Evolutionary conservation across 1,284 basidiomycete genomes (phyloP).

Genomic region (Hemileia vastatrix): DNA sequence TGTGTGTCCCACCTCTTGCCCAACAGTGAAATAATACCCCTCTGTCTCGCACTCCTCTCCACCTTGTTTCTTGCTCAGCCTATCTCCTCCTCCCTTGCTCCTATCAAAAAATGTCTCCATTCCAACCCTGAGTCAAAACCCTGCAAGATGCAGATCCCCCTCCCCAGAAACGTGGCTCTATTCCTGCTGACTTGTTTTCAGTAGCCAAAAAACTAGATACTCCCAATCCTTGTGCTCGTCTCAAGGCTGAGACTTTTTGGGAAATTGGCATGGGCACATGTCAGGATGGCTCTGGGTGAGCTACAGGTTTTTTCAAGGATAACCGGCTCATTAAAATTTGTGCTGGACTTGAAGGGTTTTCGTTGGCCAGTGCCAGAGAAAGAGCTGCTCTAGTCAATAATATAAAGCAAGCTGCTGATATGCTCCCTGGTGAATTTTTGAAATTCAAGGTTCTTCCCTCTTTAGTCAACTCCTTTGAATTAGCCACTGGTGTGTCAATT

Average conservation of each 20-base stretch:
- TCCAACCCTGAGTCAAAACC: slow-evolving; percentile 82
- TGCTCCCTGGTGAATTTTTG: slow-evolving; percentile 76
- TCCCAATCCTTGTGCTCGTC: slow-evolving; percentile 68
- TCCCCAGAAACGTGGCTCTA: slow-evolving; percentile 54
- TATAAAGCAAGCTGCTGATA: slow-evolving; percentile 66
- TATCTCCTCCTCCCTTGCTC: slow-evolving; percentile 50
- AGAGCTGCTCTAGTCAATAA: slow-evolving; percentile 58
- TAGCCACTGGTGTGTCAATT: slow-evolving; percentile 58
- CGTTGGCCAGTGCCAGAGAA: slow-evolving; percentile 69
- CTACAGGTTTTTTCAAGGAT: slow-evolving; percentile 64
- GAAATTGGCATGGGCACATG: too few species aligned
- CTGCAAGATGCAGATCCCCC: slow-evolving; percentile 51
- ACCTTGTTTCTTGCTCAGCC: slow-evolving; percentile 61
- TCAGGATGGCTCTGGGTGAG: slow-evolving; percentile 41
- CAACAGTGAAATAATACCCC: slow-evolving; percentile 57
- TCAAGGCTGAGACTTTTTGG: slow-evolving; percentile 66
- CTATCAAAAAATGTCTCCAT: slow-evolving; percentile 79
- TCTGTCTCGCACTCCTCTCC: slow-evolving; percentile 65
- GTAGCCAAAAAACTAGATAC: slow-evolving; percentile 77
- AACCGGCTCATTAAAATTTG: slow-evolving; percentile 81
- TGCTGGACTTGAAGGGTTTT: slow-evolving; percentile 73
- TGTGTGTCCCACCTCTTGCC: slow-evolving; percentile 65
- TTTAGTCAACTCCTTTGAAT: slow-evolving; percentile 69
- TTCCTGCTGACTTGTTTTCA: slow-evolving; percentile 66
- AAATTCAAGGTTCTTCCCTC: slow-evolving; percentile 78